Conservation (phyloP, 2,329 filamentous ascomycete species). For the Cladorrhinum sp. region DNA sequence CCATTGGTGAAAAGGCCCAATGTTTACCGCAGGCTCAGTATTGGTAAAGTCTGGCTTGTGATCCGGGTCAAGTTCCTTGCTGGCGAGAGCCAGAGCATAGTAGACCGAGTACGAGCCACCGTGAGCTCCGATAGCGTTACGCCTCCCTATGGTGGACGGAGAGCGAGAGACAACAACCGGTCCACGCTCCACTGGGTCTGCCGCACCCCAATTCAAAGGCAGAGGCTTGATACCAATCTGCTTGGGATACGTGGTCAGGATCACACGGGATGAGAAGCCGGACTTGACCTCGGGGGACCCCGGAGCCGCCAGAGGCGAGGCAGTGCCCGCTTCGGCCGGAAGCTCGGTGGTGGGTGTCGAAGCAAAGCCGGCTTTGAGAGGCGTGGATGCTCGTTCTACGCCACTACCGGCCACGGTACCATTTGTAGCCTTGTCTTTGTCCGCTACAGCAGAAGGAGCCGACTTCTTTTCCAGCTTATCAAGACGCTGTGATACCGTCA, state of each 20-base stretch:
- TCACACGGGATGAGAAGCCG: conserved; percentile 51
- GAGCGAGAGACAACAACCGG: conserved; percentile 84
- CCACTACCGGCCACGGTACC: neutral
- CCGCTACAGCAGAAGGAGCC: neutral
- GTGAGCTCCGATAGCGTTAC: conserved; percentile 62
- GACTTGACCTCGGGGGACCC: conserved; percentile 37
- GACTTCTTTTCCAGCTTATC: conserved; percentile 23
- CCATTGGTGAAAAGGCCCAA: conserved; percentile 90
- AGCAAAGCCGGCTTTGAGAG: conserved; percentile 21
- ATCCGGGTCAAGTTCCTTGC: conserved; percentile 79
- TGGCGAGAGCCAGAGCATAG: conserved; percentile 87
- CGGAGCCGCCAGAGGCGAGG: conserved; percentile 24
- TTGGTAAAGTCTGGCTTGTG: conserved; percentile 70
- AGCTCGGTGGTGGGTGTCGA: conserved; percentile 26
- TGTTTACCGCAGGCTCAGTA: conserved; percentile 85
- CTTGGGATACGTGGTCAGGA: conserved; percentile 77
- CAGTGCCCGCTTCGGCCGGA: conserved; percentile 26
- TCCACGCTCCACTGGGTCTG: conserved; percentile 71
- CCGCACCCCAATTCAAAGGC: conserved; percentile 80
- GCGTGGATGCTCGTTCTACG: conserved; percentile 13
- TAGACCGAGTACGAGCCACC: conserved; percentile 96
- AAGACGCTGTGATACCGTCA: conserved; percentile 32
- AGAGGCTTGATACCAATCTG: conserved; percentile 94
- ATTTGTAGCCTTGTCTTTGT: neutral
- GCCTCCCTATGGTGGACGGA: conserved; percentile 69